Percentiles rank a stretch among this genome's conserved stretches.
These are phyloP conservation scores for Claviceps lovelessii DNA, from an alignment of 2,329 filamentous ascomycete species.

Conservation along the genomic window DNA sequence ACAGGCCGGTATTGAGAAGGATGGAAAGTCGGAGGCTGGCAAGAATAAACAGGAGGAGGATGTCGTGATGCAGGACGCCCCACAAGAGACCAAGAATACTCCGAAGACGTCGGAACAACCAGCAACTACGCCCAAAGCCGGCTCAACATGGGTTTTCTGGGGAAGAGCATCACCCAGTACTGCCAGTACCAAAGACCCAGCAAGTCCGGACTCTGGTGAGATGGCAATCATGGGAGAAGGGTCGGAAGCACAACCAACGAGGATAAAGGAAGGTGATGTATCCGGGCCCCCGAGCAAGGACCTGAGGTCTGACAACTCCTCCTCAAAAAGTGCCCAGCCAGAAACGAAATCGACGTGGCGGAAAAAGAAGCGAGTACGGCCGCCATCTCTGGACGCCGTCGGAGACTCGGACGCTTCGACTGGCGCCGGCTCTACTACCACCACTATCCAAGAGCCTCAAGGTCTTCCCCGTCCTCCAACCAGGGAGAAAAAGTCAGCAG, in stretches of 20 bases:
- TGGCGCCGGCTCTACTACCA: background rate
- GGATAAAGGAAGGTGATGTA: conserved; percentile 30
- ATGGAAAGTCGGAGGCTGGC: background rate
- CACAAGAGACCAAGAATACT: conserved; percentile 15
- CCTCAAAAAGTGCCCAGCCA: conserved; percentile 18
- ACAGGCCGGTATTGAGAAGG: background rate
- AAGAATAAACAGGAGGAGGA: conserved; percentile 20
- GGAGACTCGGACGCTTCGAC: conserved; percentile 24
- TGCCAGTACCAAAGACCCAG: conserved; percentile 14
- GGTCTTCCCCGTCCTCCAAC: conserved; percentile 2
- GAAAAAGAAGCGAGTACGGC: conserved; percentile 31
- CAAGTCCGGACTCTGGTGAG: conserved; percentile 29
- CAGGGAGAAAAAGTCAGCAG: conserved; percentile 1
- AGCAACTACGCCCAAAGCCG: conserved; percentile 30
- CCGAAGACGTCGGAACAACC: conserved; percentile 14
- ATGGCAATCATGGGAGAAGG: conserved; percentile 44
- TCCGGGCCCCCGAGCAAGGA: conserved; percentile 23
- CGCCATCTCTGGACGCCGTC: conserved; percentile 30
- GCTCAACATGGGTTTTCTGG: conserved; percentile 73
- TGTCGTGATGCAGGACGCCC: conserved; percentile 29
- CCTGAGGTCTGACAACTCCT: conserved; percentile 10
- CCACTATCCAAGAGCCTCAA: conserved; percentile 1
- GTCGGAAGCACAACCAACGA: conserved; percentile 40
- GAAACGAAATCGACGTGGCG: conserved; percentile 19
- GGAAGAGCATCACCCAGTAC: conserved; percentile 40